Percentiles rank a stretch among this genome's conserved stretches.
Evolutionary conservation across 2,329 filamentous ascomycete species (phyloP).

Genomic region (Aspergillus quadrilineatus): DNA sequence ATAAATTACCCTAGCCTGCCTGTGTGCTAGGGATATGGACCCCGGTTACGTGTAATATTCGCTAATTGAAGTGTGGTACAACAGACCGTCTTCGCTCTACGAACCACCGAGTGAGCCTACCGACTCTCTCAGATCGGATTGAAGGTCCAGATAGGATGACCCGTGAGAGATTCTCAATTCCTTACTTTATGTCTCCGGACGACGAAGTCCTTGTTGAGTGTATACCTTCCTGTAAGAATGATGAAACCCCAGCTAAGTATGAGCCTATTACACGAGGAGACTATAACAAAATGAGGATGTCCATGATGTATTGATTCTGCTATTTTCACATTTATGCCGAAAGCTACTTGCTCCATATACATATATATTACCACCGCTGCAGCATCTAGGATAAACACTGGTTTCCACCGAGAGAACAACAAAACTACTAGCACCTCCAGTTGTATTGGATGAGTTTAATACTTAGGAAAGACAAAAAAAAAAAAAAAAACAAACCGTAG

Average conservation of each 20-base stretch:
- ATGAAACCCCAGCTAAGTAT: conserved; percentile 50
- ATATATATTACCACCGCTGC: not conserved
- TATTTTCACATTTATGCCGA: not conserved
- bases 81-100: conserved; percentile 54
- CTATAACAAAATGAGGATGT: conserved; percentile 39
- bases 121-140: conserved; percentile 41
- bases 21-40: not conserved
- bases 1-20: not conserved
- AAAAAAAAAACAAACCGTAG: too few species aligned
- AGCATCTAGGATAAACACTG: too few species aligned
- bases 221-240: conserved; percentile 48
- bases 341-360: not conserved
- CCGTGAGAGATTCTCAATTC: conserved; percentile 57
- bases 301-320: conserved; percentile 23
- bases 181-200: conserved; percentile 58
- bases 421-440: too few species aligned
- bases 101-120: conserved; percentile 53
- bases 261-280: conserved; percentile 47
- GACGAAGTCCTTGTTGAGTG: conserved; percentile 53
- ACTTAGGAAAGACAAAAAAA: too few species aligned
- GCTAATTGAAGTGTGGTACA: not conserved
- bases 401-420: too few species aligned
- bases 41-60: not conserved
- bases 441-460: too few species aligned
- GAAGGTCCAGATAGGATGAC: conserved; percentile 47